Base-by-base conservation (phyloP, 495 filamentous ascomycete genomes). In the Eremomyces bilateralis region DNA sequence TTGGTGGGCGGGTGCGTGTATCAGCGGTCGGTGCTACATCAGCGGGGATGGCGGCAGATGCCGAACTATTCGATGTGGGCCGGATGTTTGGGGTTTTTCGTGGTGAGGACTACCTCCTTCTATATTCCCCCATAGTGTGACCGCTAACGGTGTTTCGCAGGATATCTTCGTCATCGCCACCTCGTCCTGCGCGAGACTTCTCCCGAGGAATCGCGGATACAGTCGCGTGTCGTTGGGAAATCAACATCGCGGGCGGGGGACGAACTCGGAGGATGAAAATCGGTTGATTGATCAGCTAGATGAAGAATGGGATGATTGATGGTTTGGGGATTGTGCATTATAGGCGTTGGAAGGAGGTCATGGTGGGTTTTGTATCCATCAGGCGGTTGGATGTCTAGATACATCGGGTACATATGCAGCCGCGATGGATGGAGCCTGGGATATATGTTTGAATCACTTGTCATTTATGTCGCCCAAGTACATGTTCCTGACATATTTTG, bases 31-130 rank as follows among this genome's bases (percentile, higher is more conserved):
- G 90, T 99, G 37, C 79, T 82, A 59, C 80, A 95, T 50, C 83
- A 90, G 36, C 64, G 90, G 21, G 90, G 90, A 19, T 99, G 84
- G 90, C 67, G 78, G 42, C 90, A 95, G 49, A 62, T 94, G 38
- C 90, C 90, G 12, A 94, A 99, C 54, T 94, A 84, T 58, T 69
- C 65, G 39, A 62, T 92, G 33, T 99, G 90, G 90, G 71, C 79
- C 20, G 74, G 80, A n/a, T 76, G 92, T 27, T 64, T 77, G 42
- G 69, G 71, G 34, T 88, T 91, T 45, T 45, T 92, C 38, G 73
- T 62, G 64, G 88, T 93, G 69, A 65, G 73, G 58, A 17, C 3
- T 13, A 20, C 4, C 4, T 39, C 18, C 6, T 13, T 8, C 20
- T 17, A 13, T 4, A 36, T 16, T 17, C 37, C 18, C n/a, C 13